Percentiles rank a stretch among this genome's conserved stretches.
These are phyloP conservation scores for Chrysopogon serrulatus DNA, from an alignment of 176 grass and related monocot species.

Conservation along the genomic window DNA sequence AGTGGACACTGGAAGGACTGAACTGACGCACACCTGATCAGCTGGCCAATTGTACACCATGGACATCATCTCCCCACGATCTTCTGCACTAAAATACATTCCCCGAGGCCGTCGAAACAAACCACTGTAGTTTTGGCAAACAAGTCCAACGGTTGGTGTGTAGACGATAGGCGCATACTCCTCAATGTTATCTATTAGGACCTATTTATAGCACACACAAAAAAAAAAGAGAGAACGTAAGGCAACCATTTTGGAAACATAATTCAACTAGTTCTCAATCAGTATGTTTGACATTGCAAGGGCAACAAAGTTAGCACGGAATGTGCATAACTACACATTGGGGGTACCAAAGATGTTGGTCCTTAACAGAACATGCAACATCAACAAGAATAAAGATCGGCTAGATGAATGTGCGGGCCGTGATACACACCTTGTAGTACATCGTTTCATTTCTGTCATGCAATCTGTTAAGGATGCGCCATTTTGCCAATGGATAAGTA, in stretches of 20 bases:
- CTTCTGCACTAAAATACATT: slow-evolving; percentile 94
- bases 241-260: slow-evolving; percentile 12
- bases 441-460: slow-evolving; percentile 99
- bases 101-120: slow-evolving; percentile 83
- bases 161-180: slow-evolving; percentile 97
- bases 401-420: background rate
- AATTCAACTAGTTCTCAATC: background rate
- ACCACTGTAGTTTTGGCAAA: slow-evolving; percentile 99
- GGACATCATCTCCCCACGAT: slow-evolving; percentile 98
- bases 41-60: slow-evolving; percentile 99
- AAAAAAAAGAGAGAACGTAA: slow-evolving; percentile 16
- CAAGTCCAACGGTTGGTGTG: slow-evolving; percentile 88
- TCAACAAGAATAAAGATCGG: slow-evolving; percentile 9
- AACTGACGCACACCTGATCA: slow-evolving; percentile 61
- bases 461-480: slow-evolving; percentile 95
- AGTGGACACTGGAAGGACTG: slow-evolving; percentile 13
- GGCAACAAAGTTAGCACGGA: background rate
- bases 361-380: background rate
- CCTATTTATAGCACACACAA: slow-evolving; percentile 43
- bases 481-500: slow-evolving; percentile 85
- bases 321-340: background rate
- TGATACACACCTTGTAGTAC: slow-evolving; percentile 84
- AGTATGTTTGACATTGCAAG: background rate
- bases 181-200: slow-evolving; percentile 89
- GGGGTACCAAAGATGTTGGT: background rate